A percentile compares a stretch with the other conserved stretches of the same genome.
Conservation (phyloP, 2,329 filamentous ascomycete genomes). For the Aureobasidium sp. region DNA sequence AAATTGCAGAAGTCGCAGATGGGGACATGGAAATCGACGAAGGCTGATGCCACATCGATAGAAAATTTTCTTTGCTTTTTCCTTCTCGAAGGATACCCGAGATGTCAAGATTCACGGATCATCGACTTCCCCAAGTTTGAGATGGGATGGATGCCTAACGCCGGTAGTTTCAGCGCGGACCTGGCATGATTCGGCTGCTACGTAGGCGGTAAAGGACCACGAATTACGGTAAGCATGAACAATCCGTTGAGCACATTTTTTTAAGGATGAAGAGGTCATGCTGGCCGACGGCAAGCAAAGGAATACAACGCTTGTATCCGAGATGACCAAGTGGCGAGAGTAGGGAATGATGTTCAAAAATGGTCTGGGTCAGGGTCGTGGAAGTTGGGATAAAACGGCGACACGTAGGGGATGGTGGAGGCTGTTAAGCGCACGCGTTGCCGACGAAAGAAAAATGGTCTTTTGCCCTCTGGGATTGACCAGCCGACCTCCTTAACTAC, state of each 20-base stretch:
- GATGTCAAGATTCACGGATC: conserved; percentile 7
- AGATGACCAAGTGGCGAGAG: conserved; percentile 12
- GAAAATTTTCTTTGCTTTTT: background rate
- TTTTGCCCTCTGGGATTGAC: background rate
- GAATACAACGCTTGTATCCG: background rate
- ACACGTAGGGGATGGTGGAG: conserved; percentile 12
- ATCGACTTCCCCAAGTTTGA: conserved; percentile 9
- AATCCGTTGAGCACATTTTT: conserved; percentile 1
- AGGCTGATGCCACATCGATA: conserved; percentile 13
- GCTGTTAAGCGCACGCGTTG: conserved; percentile 13
- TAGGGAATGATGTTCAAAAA: conserved; percentile 1
- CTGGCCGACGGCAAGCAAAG: conserved; percentile 48
- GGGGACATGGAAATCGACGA: conserved; percentile 19
- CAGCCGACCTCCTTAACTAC: conserved; percentile 14
- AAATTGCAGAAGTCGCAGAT: conserved; percentile 16
- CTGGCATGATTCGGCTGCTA: background rate
- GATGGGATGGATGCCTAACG: conserved; percentile 11
- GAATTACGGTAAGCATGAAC: conserved; percentile 4
- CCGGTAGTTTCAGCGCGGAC: conserved; percentile 15
- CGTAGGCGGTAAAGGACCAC: conserved; percentile 11
- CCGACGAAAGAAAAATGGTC: conserved; percentile 1
- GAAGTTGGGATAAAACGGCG: conserved; percentile 12
- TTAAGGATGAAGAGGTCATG: conserved; percentile 66
- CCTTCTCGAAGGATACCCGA: background rate
- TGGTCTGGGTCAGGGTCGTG: conserved; percentile 13